Base-by-base conservation (phyloP, 352 stramenopile genomes). In the Globisporangium paddicum region DNA sequence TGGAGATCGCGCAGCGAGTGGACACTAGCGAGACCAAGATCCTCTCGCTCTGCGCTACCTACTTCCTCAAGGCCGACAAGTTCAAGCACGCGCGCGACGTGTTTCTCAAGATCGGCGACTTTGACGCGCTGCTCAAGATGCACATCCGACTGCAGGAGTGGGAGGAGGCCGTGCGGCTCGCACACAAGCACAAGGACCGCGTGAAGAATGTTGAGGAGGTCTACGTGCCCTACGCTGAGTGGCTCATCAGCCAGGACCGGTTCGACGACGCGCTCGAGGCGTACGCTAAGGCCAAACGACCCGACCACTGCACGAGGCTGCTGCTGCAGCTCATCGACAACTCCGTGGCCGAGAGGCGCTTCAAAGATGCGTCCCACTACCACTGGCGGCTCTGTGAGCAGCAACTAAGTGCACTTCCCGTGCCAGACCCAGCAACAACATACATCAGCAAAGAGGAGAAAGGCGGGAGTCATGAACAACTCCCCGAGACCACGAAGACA, bases 231-330 rank as follows among this genome's bases (percentile, higher is more conserved):
- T 98, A 98, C 64, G 95, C 89, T 7, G 79, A 98, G 51, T 98
- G 90, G 86, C 73, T 98, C 42, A 79, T 92, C 26, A 82, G 73
- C 3, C 77, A 98, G 55, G 95, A 98, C 52, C 79, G 90, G 13
- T 98, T 97, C 44, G 87, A 98, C 53, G 90, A 97, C 30, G 94
- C 95, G 7, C 78, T 98, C 30, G 82, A 96, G 21, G 93, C 95
- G 14, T 98, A 96, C 67, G 81, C 77, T 14, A 76, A 83, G 44
- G 87, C 83, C 3, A 78, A 85, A 35, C 72, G 88, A 32, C 81
- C 79, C 5, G 91, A 98, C 53, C 72, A 97, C 46, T 94, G 87
- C 68, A 68, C 75, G 11, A 75, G 70, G 26, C 62, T 98, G 55
- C 79, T 98, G n/a, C 63, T 66, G 34, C 83, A 97, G 66, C 67